phyloP scores from a whole-genome alignment of 192 early-diverging fungal species.

The Backusella westeae region DNA sequence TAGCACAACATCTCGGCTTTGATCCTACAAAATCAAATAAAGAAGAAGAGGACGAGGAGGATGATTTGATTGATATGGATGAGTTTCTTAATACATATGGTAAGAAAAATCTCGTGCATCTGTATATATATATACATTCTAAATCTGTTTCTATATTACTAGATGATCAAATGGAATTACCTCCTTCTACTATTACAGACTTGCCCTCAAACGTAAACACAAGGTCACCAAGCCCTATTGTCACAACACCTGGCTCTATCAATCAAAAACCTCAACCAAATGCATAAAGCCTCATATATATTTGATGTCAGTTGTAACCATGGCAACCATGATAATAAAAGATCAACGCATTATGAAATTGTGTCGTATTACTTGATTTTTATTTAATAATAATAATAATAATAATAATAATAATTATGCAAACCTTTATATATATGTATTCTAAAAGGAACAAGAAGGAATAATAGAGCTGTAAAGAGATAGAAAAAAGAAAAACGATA shows the following conservation, averaged over 20 bases:
- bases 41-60: conserved; percentile 4
- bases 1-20: conserved; percentile 30
- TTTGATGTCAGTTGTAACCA: no score
- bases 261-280: background rate
- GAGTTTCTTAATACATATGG: conserved; percentile 33
- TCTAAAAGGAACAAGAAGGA: background rate
- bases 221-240: conserved; percentile 5
- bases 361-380: no score
- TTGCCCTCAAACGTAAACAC: background rate
- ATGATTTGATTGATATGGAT: conserved; percentile 34
- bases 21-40: conserved; percentile 9
- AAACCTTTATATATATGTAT: background rate
- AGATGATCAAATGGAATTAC: background rate
- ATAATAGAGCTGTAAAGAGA: background rate
- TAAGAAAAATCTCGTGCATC: background rate
- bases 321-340: no score
- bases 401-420: no score
- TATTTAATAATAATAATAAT: no score
- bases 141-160: no score
- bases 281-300: background rate
- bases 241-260: background rate
- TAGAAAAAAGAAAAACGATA: no score
- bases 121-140: background rate
- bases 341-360: no score
- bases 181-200: background rate